phyloP scores from a whole-genome alignment of 2,329 filamentous ascomycete genomes.

The Lasiodiplodia sp. region DNA sequence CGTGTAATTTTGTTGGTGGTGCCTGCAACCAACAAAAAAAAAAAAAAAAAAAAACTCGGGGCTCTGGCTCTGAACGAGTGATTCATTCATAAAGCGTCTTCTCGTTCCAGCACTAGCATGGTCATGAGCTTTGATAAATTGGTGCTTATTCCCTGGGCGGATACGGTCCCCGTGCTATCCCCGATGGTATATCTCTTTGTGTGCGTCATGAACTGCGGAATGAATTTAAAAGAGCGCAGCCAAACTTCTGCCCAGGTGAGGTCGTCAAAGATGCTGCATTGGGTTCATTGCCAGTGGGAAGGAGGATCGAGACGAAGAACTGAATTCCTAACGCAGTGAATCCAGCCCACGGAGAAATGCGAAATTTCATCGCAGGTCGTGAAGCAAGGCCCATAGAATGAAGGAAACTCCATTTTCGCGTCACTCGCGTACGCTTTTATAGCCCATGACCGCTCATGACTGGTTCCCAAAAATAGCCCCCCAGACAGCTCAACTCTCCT shows the following conservation, averaged over 20 bases:
- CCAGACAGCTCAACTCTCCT: constrained; percentile 20
- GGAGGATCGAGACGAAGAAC: constrained; percentile 9
- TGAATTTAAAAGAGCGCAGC: neutral
- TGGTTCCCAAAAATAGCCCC: constrained; percentile 29
- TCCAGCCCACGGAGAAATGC: constrained; percentile 9
- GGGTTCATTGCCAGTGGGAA: neutral
- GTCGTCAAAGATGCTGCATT: neutral
- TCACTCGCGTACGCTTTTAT: constrained; percentile 28
- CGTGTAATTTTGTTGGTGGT: neutral
- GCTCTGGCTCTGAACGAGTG: neutral
- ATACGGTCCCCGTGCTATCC: neutral
- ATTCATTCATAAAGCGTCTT: neutral
- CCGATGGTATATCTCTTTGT: neutral
- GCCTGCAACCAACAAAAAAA: neutral
- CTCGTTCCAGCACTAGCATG: neutral
- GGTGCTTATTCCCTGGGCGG: neutral
- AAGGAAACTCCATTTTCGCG: constrained; percentile 24
- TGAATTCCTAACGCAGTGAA: constrained; percentile 13
- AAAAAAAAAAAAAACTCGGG: neutral
- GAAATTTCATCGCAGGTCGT: constrained; percentile 24
- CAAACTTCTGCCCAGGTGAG: neutral
- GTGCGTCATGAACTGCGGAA: neutral
- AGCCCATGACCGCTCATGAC: constrained; percentile 30
- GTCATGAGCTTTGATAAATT: neutral
- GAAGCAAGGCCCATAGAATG: constrained; percentile 25